phyloP scores from a whole-genome alignment of 2,329 filamentous ascomycete genomes.

The Emergomyces orientalis region DNA sequence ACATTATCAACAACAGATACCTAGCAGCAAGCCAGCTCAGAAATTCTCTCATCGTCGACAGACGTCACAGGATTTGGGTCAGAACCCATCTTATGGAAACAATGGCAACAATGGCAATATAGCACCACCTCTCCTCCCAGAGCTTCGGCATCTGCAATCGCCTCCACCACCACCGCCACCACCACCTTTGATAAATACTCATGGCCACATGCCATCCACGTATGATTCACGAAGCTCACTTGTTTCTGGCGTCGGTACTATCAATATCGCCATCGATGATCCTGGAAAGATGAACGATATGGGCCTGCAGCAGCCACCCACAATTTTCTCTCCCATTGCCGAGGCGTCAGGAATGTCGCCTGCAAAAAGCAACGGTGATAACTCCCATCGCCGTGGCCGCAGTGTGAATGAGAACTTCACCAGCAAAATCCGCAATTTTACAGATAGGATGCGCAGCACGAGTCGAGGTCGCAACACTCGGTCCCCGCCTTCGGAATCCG shows the following conservation, averaged over 20 bases:
- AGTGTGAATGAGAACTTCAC: slow-evolving; percentile 51
- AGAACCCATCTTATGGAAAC: slow-evolving; percentile 7
- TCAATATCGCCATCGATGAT: slow-evolving; percentile 35
- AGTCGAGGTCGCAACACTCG: slow-evolving; percentile 43
- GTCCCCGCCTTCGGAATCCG: slow-evolving; percentile 29
- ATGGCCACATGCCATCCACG: slow-evolving; percentile 7
- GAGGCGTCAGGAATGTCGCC: slow-evolving; percentile 20
- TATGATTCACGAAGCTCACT: slow-evolving; percentile 22
- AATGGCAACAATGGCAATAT: slow-evolving; percentile 13
- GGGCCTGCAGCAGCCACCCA: slow-evolving; percentile 27
- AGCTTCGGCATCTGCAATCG: slow-evolving; percentile 51
- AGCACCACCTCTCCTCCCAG: slow-evolving; percentile 46
- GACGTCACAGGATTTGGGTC: slow-evolving; percentile 19
- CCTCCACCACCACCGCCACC: slow-evolving; percentile 45
- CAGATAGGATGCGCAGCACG: slow-evolving; percentile 51
- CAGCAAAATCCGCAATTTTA: slow-evolving; percentile 45
- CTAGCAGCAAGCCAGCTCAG: slow-evolving; percentile 30
- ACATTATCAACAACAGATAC: slow-evolving; percentile 32
- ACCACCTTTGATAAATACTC: slow-evolving; percentile 9
- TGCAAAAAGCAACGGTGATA: slow-evolving; percentile 29
- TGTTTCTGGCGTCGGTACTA: slow-evolving; percentile 31
- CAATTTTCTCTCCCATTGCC: slow-evolving; percentile 29
- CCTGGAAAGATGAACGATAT: slow-evolving; percentile 15
- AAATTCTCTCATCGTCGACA: slow-evolving; percentile 25
- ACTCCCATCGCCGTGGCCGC: slow-evolving; percentile 41